Conservation (phyloP, 768 basidiomycete species). For the Rhodosporidiobolus sp. region DNA sequence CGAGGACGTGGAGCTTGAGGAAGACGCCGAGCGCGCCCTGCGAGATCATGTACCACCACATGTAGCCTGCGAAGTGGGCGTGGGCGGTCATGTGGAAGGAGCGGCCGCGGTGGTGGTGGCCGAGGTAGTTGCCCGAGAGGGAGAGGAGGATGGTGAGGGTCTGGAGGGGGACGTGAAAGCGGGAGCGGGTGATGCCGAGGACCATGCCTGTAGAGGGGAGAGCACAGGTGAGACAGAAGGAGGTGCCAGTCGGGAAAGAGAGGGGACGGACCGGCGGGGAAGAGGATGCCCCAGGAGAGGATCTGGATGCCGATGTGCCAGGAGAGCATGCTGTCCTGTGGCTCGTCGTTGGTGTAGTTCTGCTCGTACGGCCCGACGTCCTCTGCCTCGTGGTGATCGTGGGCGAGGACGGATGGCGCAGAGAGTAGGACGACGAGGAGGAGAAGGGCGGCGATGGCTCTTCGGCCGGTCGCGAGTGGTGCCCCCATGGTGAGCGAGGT, state of each 20-base stretch:
- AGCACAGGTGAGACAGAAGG: neutral
- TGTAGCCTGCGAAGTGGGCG: slow-evolving; percentile 63
- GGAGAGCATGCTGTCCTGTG: slow-evolving; percentile 74
- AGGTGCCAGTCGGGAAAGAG: neutral
- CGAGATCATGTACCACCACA: slow-evolving; percentile 52
- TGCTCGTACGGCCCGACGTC: slow-evolving; percentile 25
- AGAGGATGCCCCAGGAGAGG: slow-evolving; percentile 77
- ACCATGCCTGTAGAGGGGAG: slow-evolving; percentile 47
- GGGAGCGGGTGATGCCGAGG: slow-evolving; percentile 56
- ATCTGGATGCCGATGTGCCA: slow-evolving; percentile 76
- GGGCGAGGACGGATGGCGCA: slow-evolving; percentile 5
- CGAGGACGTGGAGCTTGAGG: slow-evolving; percentile 86
- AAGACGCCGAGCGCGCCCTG: slow-evolving; percentile 78
- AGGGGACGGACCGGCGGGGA: slow-evolving; percentile 59
- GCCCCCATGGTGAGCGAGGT: neutral
- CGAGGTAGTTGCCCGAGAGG: slow-evolving; percentile 68
- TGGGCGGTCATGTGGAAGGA: slow-evolving; percentile 72
- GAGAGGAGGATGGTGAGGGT: slow-evolving; percentile 57
- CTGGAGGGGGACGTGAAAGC: slow-evolving; percentile 88
- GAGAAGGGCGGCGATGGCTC: neutral
- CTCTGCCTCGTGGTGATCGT: slow-evolving; percentile 35
- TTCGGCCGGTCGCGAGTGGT: neutral
- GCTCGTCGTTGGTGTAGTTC: slow-evolving; percentile 45
- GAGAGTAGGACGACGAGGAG: neutral
- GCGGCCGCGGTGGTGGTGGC: slow-evolving; percentile 81